Base-by-base conservation (phyloP, 352 stramenopile genomes). In the Phytophthora sansomeana region DNA sequence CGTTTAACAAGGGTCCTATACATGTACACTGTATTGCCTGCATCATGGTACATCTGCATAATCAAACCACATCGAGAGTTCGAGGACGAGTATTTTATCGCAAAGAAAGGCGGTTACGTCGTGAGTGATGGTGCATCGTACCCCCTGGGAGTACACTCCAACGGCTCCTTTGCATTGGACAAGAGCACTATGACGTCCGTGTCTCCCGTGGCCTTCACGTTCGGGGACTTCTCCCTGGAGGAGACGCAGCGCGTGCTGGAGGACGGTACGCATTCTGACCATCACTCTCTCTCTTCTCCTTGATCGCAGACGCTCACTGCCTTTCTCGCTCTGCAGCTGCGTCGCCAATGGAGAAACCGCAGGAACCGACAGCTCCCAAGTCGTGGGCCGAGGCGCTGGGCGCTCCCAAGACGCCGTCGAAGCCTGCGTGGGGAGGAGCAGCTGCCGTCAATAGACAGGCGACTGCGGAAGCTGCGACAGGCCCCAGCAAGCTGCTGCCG, bases 181-280 rank as follows among this genome's bases (percentile, higher is more conserved):
- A 58, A 47, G 26, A 67, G 49, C 32, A 56, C n/a, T 10, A 72
- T 72, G 67, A 39, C 41, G 48, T 24, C 16, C 5, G 58, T 32
- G 28, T 26, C 54, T 41, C 24, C 56, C 28, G 43, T 78, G 42
- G 58, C 80, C 30, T 87, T 94, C 70, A 89, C 71, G 47, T 95
- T 95, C 53, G 87, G 87, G 33, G 87, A 95, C 57, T 95, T 95
- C 35, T 90, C 87, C 16, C 26, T 79, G 8, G 87, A 91, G 64
- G 87, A 95, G 53, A 88, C 78, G 14, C 61, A 82, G 46, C 59
- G 72, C 13, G 72, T 73, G 48, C 57, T 89, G 28, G 65, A 80
- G 38, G 62, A 82, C 62, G 78, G 81, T 90, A 66, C 5, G 56
- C 21, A n/a, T n/a, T n/a, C n/a, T n/a, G n/a, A 52, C 91, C 57